A percentile compares a stretch with the other conserved stretches of the same genome.
These are phyloP conservation scores for Grosmannia serpens DNA, from an alignment of 2,329 filamentous ascomycete species.

Conservation along the genomic window DNA sequence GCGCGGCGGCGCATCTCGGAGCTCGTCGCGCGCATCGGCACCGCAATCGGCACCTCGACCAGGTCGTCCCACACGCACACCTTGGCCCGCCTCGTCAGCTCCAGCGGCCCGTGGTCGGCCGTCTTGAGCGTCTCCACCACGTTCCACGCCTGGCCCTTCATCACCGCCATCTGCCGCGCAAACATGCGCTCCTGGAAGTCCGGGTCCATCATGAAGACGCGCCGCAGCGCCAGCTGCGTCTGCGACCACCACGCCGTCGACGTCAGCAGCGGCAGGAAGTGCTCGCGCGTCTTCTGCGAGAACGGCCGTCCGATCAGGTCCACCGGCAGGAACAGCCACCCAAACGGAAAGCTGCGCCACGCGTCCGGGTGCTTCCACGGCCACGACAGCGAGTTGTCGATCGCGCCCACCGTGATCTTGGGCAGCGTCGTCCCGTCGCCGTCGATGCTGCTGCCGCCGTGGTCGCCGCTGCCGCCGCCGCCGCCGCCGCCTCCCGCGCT, in stretches of 20 bases:
- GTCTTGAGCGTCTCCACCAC: constrained; percentile 96
- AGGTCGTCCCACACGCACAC: constrained; percentile 98
- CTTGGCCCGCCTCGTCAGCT: constrained; percentile 75
- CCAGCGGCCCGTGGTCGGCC: constrained; percentile 81
- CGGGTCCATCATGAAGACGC: constrained; percentile 80
- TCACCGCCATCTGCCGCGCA: constrained; percentile 92
- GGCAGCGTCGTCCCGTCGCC: constrained; percentile 31
- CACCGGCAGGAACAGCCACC: constrained; percentile 94
- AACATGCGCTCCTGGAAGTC: constrained; percentile 99
- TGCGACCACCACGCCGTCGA: constrained; percentile 96
- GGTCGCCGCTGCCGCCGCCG: constrained; percentile 18
- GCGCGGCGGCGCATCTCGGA: constrained; percentile 65
- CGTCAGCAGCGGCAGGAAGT: constrained; percentile 91
- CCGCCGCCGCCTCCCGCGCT: constrained; percentile 21
- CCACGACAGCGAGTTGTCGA: constrained; percentile 97
- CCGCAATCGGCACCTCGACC: constrained; percentile 88
- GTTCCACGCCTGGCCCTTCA: constrained; percentile 99
- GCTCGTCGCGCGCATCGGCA: constrained; percentile 75
- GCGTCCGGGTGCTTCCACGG: constrained; percentile 98
- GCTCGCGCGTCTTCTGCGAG: constrained; percentile 82
- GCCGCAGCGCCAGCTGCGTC: constrained; percentile 74
- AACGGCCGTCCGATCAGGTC: constrained; percentile 94
- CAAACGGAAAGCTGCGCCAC: constrained; percentile 82
- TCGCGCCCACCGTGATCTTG: constrained; percentile 72
- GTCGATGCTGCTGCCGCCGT: constrained; percentile 11